Conservation (phyloP, 129 eudicot genomes). For the Apium graveolens region DNA sequence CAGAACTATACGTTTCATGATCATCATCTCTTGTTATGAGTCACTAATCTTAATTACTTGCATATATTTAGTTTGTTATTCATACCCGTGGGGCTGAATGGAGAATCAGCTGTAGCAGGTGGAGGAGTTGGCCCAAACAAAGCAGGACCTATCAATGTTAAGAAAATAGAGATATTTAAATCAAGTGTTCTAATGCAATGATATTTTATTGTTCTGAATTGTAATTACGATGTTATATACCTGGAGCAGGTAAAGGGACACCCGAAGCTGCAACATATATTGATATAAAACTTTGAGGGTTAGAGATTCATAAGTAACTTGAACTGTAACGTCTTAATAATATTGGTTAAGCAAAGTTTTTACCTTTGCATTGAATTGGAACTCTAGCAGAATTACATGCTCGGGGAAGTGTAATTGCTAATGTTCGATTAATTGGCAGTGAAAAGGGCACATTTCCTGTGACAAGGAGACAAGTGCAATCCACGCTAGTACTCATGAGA, state of each 20-base stretch:
- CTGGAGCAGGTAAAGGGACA: constrained; percentile 75
- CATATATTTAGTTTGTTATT: not conserved
- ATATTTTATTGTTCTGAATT: not conserved
- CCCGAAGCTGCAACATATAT: constrained; percentile 58
- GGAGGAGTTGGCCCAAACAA: constrained; percentile 60
- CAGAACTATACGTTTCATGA: not conserved
- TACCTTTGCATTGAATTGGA: constrained; percentile 73
- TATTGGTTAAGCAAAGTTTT: not conserved
- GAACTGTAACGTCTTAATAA: not conserved
- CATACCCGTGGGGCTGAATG: constrained; percentile 49
- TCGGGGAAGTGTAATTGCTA: constrained; percentile 60
- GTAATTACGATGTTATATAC: constrained; percentile 16
- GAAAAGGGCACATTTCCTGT: constrained; percentile 70
- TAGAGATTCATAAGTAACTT: not conserved
- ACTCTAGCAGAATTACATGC: constrained; percentile 41
- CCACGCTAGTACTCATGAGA: constrained; percentile 35
- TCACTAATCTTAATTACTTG: not conserved
- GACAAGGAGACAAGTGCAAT: constrained; percentile 66
- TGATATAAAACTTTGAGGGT: not conserved
- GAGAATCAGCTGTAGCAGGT: constrained; percentile 38
- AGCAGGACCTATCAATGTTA: constrained; percentile 52
- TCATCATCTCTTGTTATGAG: not conserved
- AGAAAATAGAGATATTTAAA: not conserved
- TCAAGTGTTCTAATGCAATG: not conserved
- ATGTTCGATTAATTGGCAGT: constrained; percentile 38